Conservation (phyloP, 306 rosid genomes). For the Sechiopsis laciniata region DNA sequence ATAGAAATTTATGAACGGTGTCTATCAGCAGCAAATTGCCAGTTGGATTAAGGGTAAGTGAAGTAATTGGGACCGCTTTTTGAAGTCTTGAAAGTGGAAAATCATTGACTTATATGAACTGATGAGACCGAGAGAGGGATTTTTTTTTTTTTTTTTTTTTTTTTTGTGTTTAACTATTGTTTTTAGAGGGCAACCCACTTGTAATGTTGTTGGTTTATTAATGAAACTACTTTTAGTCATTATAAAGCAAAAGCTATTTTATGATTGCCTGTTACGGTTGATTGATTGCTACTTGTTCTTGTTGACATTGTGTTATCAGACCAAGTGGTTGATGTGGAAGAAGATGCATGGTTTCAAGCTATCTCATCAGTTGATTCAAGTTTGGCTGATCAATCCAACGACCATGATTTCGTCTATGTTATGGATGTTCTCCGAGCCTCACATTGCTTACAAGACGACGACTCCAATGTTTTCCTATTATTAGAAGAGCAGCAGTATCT, state of each 20-base stretch:
- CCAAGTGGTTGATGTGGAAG: slow-evolving; percentile 54
- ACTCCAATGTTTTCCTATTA: slow-evolving; percentile 46
- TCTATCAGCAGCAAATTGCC: too few relatives aligned
- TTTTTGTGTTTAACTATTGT: too few relatives aligned
- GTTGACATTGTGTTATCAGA: slow-evolving; percentile 35
- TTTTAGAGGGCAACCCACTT: too few relatives aligned
- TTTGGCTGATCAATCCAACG: slow-evolving; percentile 43
- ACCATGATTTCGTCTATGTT: slow-evolving; percentile 53
- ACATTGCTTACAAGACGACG: slow-evolving; percentile 52
- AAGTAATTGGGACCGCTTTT: too few relatives aligned
- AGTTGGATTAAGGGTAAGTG: too few relatives aligned
- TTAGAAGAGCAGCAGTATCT: slow-evolving; percentile 65
- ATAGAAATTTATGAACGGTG: too few relatives aligned
- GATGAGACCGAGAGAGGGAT: too few relatives aligned
- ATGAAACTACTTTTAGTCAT: neutral
- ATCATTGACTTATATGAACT: too few relatives aligned
- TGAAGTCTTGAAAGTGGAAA: too few relatives aligned
- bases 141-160: too few relatives aligned
- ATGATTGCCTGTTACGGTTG: neutral
- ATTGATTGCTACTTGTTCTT: neutral
- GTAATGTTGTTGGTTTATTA: neutral
- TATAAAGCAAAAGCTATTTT: neutral
- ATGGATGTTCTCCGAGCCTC: slow-evolving; percentile 62
- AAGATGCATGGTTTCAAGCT: slow-evolving; percentile 51
- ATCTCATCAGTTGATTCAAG: slow-evolving; percentile 37